These are phyloP conservation scores for Solanum verrucosum DNA, from an alignment of 257 asterid species.

Conservation along the genomic window DNA sequence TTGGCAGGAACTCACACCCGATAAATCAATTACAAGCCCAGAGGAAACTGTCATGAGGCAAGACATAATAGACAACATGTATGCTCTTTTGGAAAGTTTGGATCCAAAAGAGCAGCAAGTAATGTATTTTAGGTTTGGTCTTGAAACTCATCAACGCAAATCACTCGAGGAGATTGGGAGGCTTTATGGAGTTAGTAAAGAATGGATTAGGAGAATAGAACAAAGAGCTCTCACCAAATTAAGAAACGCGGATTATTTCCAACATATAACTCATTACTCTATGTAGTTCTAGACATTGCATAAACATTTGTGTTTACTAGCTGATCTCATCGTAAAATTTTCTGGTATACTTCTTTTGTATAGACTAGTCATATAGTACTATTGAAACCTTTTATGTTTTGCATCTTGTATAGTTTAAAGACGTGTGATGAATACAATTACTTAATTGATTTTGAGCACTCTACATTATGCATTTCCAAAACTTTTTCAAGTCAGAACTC, in stretches of 20 bases:
- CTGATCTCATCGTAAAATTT: not conserved
- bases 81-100: slow-evolving; percentile 47
- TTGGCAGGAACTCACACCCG: slow-evolving; percentile 55
- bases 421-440: not conserved
- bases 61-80: slow-evolving; percentile 33
- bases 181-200: slow-evolving; percentile 68
- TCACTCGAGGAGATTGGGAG: slow-evolving; percentile 79
- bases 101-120: slow-evolving; percentile 64
- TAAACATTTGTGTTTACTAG: not conserved
- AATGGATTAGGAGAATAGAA: slow-evolving; percentile 81
- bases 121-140: slow-evolving; percentile 63
- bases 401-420: not conserved
- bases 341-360: not conserved
- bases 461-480: not conserved
- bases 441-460: not conserved
- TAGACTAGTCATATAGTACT: not conserved
- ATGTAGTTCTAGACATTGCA: not conserved
- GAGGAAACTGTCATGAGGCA: slow-evolving; percentile 46
- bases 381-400: not conserved
- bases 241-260: slow-evolving; percentile 31
- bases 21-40: slow-evolving; percentile 44
- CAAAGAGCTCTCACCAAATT: slow-evolving; percentile 50
- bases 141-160: slow-evolving; percentile 37
- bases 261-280: slow-evolving; percentile 21
- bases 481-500: too few relatives aligned